A percentile compares a stretch with the other conserved stretches of the same genome.
These are phyloP conservation scores for Marsdenia floribunda DNA, from an alignment of 257 asterid genomes.

Conservation along the genomic window DNA sequence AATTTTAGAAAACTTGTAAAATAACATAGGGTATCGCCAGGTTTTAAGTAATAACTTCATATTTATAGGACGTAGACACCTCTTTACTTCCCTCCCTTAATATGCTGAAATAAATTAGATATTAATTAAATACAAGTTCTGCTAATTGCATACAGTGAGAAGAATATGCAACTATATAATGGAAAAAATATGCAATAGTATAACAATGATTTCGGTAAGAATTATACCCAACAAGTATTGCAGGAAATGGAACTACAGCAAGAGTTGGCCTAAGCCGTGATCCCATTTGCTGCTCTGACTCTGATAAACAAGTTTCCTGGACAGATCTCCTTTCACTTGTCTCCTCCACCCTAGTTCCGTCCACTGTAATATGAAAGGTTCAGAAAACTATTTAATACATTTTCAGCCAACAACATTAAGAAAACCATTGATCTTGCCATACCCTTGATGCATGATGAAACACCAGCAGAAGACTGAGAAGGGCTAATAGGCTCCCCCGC, in stretches of 20 bases:
- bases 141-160: not conserved
- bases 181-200: not conserved
- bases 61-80: not conserved
- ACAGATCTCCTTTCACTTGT: slow-evolving; percentile 41
- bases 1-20: no score
- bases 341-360: slow-evolving; percentile 69
- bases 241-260: slow-evolving; percentile 89
- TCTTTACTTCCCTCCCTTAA: not conserved
- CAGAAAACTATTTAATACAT: slow-evolving; percentile 17
- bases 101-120: not conserved
- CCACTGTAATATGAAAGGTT: slow-evolving; percentile 36
- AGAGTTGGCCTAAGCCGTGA: slow-evolving; percentile 74
- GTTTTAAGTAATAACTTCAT: not conserved
- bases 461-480: slow-evolving; percentile 63
- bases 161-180: not conserved
- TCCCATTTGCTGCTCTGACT: slow-evolving; percentile 65
- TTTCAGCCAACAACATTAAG: slow-evolving; percentile 11
- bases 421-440: slow-evolving; percentile 17
- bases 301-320: slow-evolving; percentile 47
- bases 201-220: slow-evolving; percentile 11
- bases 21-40: not conserved
- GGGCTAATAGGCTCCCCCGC: slow-evolving; percentile 94
- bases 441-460: slow-evolving; percentile 56
- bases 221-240: slow-evolving; percentile 93
- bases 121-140: no score